Evolutionary conservation across 805 yeast genomes (phyloP).

Genomic region (Wickerhamiella bombiphila): DNA sequence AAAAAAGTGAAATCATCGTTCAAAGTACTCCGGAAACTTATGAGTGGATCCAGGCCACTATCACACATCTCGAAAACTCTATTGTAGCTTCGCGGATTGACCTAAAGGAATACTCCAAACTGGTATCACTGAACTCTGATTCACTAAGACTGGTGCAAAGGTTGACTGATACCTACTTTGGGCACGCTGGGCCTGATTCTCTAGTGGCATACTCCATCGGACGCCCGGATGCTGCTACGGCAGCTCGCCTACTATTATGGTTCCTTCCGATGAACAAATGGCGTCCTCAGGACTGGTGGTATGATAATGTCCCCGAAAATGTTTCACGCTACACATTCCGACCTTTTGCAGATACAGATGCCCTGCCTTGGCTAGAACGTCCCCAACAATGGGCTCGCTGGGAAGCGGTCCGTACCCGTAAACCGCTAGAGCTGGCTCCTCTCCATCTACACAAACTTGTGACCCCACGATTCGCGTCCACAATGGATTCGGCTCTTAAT

Average conservation of each 20-base stretch:
- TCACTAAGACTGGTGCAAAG: constrained; percentile 19
- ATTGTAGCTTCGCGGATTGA: constrained; percentile 24
- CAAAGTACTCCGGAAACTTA: constrained; percentile 30
- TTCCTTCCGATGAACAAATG: constrained; percentile 6
- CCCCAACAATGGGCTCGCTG: constrained; percentile 16
- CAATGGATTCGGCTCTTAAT: neutral
- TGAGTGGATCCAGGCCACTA: constrained; percentile 29
- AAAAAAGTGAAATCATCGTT: constrained; percentile 24
- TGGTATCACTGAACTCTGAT: constrained; percentile 7
- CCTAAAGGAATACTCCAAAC: constrained; percentile 15
- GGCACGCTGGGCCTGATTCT: constrained; percentile 7
- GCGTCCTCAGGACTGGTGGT: constrained; percentile 8
- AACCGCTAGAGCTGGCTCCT: neutral
- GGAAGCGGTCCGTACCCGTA: constrained; percentile 11
- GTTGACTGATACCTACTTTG: constrained; percentile 20
- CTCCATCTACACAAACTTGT: neutral
- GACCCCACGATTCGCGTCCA: neutral
- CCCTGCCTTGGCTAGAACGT: constrained; percentile 20
- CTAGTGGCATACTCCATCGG: constrained; percentile 12
- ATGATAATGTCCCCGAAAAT: constrained; percentile 10
- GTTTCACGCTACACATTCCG: constrained; percentile 5
- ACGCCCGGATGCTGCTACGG: constrained; percentile 11
- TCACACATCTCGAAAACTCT: constrained; percentile 18
- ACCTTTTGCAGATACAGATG: constrained; percentile 15
- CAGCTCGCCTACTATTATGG: constrained; percentile 13